These are phyloP conservation scores for Babesia ovis DNA, from an alignment of 169 alveolate genomes.

Conservation along the genomic window DNA sequence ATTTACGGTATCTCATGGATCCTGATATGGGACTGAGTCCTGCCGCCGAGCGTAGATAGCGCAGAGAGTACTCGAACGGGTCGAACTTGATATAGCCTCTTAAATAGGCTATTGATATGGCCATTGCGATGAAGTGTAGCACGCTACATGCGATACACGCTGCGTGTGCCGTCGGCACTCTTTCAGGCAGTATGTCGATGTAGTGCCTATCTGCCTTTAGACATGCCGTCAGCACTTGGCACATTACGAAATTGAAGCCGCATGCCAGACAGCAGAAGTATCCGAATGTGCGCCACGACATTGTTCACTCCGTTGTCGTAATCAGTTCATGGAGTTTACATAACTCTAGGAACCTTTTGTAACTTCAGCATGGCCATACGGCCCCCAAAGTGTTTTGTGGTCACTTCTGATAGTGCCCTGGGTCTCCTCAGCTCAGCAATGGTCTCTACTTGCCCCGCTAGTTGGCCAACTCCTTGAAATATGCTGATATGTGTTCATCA, in stretches of 20 bases:
- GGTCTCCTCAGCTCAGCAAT: no score
- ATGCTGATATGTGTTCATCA: conserved; percentile 53
- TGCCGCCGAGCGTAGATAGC: conserved; percentile 50
- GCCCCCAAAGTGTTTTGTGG: no score
- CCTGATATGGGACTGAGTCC: conserved; percentile 65
- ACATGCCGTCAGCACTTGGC: conserved; percentile 46
- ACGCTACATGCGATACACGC: conserved; percentile 56
- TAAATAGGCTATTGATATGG: conserved; percentile 47
- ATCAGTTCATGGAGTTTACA: neutral
- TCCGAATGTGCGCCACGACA: conserved; percentile 65
- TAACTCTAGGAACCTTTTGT: neutral
- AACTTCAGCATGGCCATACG: no score
- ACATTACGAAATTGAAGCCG: conserved; percentile 63
- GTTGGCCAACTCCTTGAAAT: conserved; percentile 32
- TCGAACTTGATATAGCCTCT: conserved; percentile 52
- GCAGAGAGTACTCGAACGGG: conserved; percentile 38
- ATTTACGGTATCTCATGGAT: conserved; percentile 48
- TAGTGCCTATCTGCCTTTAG: conserved; percentile 12
- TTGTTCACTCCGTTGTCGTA: neutral
- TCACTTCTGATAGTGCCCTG: no score
- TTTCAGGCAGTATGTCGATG: conserved; percentile 40
- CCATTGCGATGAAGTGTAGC: conserved; percentile 42
- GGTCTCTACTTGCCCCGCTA: no score
- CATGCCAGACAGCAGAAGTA: conserved; percentile 48
- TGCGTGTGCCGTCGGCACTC: conserved; percentile 44